Percentiles rank a stretch among this genome's conserved stretches.
Evolutionary conservation across 2,329 filamentous ascomycete genomes (phyloP).

Genomic region (Alternaria arbusti): DNA sequence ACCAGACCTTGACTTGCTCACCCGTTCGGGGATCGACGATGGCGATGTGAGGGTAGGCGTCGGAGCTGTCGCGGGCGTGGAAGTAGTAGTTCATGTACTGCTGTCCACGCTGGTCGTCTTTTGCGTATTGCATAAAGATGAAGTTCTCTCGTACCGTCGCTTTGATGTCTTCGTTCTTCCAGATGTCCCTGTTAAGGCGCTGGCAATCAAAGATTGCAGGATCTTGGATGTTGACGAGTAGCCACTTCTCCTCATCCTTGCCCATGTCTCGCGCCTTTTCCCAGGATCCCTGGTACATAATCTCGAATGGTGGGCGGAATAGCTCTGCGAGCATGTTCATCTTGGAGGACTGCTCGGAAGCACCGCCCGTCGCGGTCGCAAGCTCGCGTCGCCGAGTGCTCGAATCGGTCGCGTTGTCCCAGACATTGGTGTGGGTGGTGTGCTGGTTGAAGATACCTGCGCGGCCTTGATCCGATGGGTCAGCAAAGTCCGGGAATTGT

Average conservation of each 20-base stretch:
- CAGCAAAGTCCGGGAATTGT: slow-evolving; percentile 26
- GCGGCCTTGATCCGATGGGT: slow-evolving; percentile 43
- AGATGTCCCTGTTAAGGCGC: slow-evolving; percentile 89
- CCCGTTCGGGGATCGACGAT: slow-evolving; percentile 95
- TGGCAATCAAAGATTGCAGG: slow-evolving; percentile 94
- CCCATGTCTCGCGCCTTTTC: slow-evolving; percentile 84
- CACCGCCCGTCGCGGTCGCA: slow-evolving; percentile 67
- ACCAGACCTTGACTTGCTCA: slow-evolving; percentile 97
- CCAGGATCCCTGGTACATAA: slow-evolving; percentile 83
- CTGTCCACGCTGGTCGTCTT: slow-evolving; percentile 77
- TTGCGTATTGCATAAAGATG: slow-evolving; percentile 92
- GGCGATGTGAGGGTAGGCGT: slow-evolving; percentile 93
- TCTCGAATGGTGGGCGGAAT: slow-evolving; percentile 88
- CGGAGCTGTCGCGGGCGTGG: slow-evolving; percentile 75
- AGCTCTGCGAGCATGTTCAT: slow-evolving; percentile 84
- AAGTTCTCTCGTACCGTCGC: slow-evolving; percentile 91
- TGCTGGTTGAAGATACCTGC: slow-evolving; percentile 76
- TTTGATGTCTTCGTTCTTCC: slow-evolving; percentile 83
- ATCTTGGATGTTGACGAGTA: slow-evolving; percentile 95
- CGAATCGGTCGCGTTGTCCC: slow-evolving; percentile 60
- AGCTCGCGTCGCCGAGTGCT: slow-evolving; percentile 60
- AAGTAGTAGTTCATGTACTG: slow-evolving; percentile 95
- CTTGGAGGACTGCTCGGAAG: slow-evolving; percentile 71
- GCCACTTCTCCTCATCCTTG: slow-evolving; percentile 89
- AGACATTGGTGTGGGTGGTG: slow-evolving; percentile 60